Conservation (phyloP, 768 basidiomycete species). For the Pleurotus platypus region DNA sequence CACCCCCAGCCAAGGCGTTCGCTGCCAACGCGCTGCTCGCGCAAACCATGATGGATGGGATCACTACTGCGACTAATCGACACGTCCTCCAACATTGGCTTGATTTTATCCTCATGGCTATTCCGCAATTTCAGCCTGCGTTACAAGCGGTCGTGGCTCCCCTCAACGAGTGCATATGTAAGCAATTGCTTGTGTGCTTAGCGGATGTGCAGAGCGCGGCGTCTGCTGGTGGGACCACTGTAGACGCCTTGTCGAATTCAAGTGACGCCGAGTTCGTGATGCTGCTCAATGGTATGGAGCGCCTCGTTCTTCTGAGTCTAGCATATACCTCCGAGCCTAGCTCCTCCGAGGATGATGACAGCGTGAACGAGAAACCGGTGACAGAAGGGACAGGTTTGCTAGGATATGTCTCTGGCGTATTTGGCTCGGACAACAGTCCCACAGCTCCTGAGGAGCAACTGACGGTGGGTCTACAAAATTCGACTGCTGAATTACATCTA, state of each 20-base stretch:
- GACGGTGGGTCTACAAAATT: conserved; percentile 37
- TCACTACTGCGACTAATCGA: conserved; percentile 64
- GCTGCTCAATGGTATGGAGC: conserved; percentile 81
- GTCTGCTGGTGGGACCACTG: conserved; percentile 28
- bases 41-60: conserved; percentile 79
- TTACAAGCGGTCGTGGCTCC: conserved; percentile 66
- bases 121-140: conserved; percentile 78
- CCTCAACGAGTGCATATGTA: conserved; percentile 75
- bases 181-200: conserved; percentile 58
- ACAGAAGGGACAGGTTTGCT: conserved; percentile 67
- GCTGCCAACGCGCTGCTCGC: conserved; percentile 69
- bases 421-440: conserved; percentile 64
- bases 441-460: conserved; percentile 50
- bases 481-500: not conserved
- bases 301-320: conserved; percentile 72
- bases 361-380: conserved; percentile 45
- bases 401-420: conserved; percentile 90
- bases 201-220: conserved; percentile 49
- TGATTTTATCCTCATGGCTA: conserved; percentile 90
- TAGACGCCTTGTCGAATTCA: conserved; percentile 44
- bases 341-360: conserved; percentile 54
- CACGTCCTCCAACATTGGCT: conserved; percentile 93
- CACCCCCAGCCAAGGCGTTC: conserved; percentile 31
- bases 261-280: conserved; percentile 84
- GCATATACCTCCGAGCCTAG: conserved; percentile 49